phyloP scores from a whole-genome alignment of 345 rosid species.

The Chamaenerion angustifolium region DNA sequence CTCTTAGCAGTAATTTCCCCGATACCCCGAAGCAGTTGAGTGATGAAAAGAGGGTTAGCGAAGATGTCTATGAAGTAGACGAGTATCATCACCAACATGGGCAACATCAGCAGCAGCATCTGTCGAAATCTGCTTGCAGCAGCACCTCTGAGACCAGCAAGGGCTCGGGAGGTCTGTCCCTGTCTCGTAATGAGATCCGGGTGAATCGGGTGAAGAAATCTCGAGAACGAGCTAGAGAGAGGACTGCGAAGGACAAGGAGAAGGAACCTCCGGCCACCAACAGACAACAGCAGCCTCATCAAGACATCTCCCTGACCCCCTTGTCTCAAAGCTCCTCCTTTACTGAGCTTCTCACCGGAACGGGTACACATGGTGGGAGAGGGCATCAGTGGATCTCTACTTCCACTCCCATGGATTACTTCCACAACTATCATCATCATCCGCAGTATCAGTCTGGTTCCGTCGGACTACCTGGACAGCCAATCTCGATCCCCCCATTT shows the following conservation, averaged over 20 bases:
- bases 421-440: constrained; percentile 30
- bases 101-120: constrained; percentile 41
- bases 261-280: constrained; percentile 13
- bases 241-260: constrained; percentile 76
- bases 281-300: neutral
- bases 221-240: constrained; percentile 68
- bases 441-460: too few species aligned
- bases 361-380: constrained; percentile 10
- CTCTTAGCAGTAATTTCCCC: constrained; percentile 46
- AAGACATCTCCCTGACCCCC: constrained; percentile 3
- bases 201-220: constrained; percentile 46
- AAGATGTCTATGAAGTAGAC: constrained; percentile 34
- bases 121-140: constrained; percentile 89
- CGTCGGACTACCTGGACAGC: constrained; percentile 31
- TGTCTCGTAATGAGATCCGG: constrained; percentile 50
- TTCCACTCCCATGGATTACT: constrained; percentile 50
- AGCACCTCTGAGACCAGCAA: constrained; percentile 93
- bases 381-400: constrained; percentile 23
- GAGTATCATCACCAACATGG: constrained; percentile 24
- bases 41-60: constrained; percentile 42
- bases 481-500: constrained; percentile 9
- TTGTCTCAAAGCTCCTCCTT: constrained; percentile 46
- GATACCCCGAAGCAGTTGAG: constrained; percentile 46
- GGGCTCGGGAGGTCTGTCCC: constrained; percentile 51
- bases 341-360: constrained; percentile 62